Evolutionary conservation across 164 flowering plant genomes (phyloP).

Genomic region (Nelumbo lutea): DNA sequence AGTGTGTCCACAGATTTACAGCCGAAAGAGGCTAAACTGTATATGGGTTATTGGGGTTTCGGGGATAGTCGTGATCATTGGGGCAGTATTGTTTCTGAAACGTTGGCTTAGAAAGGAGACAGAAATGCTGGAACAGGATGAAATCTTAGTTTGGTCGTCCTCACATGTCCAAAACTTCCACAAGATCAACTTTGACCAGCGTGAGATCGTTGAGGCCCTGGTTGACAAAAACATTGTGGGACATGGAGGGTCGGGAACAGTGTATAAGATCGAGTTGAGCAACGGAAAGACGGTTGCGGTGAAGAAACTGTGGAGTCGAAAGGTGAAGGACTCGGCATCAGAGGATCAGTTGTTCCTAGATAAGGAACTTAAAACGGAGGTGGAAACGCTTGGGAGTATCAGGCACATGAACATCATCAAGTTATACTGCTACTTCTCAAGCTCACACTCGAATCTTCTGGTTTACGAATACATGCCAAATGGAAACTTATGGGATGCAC

Average conservation of each 20-base stretch:
- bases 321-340: conserved; percentile 41
- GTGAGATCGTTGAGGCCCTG: conserved; percentile 61
- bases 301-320: conserved; percentile 69
- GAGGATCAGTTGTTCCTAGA: conserved; percentile 46
- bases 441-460: conserved; percentile 54
- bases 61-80: conserved; percentile 39
- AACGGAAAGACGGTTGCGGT: conserved; percentile 77
- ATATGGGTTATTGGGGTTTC: conserved; percentile 58
- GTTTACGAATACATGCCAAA: conserved; percentile 96
- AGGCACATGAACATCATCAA: conserved; percentile 95
- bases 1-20: conserved; percentile 34
- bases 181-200: conserved; percentile 53
- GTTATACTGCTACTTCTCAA: conserved; percentile 73
- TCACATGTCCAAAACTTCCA: conserved; percentile 81
- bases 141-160: conserved; percentile 41
- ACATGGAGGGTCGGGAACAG: conserved; percentile 91
- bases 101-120: conserved; percentile 39
- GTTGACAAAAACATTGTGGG: conserved; percentile 81
- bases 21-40: conserved; percentile 33
- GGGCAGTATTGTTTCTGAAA: conserved; percentile 42
- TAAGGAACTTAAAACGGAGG: conserved; percentile 77
- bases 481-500: conserved; percentile 91
- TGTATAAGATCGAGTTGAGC: conserved; percentile 65
- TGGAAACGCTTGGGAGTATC: conserved; percentile 82
- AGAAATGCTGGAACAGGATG: conserved; percentile 38